Evolutionary conservation across 192 early-diverging fungal genomes (phyloP).

Genomic region (Umbelopsis vinacea): DNA sequence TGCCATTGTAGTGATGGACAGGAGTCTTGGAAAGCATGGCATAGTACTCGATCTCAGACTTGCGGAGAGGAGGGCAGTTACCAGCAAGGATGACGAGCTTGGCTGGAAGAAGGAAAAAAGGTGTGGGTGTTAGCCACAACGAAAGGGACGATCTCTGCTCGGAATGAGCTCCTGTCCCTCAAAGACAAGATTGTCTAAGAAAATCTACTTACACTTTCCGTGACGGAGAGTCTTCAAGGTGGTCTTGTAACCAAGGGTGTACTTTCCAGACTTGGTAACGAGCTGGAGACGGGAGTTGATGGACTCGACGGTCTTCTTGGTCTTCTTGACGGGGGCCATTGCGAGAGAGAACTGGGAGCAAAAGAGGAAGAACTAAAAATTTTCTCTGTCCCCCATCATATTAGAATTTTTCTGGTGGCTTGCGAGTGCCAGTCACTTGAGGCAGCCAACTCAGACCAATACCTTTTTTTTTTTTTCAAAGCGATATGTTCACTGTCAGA

Average conservation of each 20-base stretch:
- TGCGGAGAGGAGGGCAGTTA: constrained; percentile 99
- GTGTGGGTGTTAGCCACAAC: constrained; percentile 21
- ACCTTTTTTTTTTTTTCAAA: neutral
- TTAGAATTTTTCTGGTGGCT: constrained; percentile 9
- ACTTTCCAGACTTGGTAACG: constrained; percentile 99
- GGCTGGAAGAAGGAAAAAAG: constrained; percentile 56
- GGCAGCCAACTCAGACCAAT: neutral
- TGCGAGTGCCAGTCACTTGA: neutral
- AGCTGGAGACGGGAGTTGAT: constrained; percentile 98
- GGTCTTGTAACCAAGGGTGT: constrained; percentile 97
- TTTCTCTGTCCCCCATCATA: neutral
- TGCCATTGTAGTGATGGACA: constrained; percentile 99
- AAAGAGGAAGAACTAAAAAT: constrained; percentile 22
- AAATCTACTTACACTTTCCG: constrained; percentile 79
- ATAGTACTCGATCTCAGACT: constrained; percentile 99
- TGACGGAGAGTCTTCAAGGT: constrained; percentile 96
- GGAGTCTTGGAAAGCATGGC: constrained; percentile 99
- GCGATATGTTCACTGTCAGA: too few species aligned
- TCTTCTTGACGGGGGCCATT: constrained; percentile 74
- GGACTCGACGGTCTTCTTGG: constrained; percentile 88
- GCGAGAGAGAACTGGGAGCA: constrained; percentile 21
- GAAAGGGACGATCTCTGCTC: constrained; percentile 37
- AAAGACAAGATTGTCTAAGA: constrained; percentile 24
- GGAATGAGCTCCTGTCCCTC: constrained; percentile 49
- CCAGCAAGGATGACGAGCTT: constrained; percentile 99